phyloP scores from a whole-genome alignment of 1,139 yeast genomes.

The Geotrichum restrictum region DNA sequence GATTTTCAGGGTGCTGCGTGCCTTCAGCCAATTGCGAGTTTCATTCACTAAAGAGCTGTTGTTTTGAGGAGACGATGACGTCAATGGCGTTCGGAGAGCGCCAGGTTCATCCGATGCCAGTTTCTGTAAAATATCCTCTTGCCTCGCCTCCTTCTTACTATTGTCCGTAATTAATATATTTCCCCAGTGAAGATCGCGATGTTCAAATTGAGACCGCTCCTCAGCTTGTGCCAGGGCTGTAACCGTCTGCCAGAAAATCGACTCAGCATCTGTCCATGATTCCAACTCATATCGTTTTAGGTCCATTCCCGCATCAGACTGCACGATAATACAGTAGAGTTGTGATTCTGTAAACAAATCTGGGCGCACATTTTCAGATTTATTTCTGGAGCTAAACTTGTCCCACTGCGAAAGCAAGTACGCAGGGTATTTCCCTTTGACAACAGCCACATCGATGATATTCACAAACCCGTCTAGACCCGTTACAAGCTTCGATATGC shows the following conservation, averaged over 20 bases:
- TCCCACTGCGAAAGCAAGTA: slow-evolving; percentile 46
- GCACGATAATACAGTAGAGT: slow-evolving; percentile 44
- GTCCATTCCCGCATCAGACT: slow-evolving; percentile 49
- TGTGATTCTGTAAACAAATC: slow-evolving; percentile 42
- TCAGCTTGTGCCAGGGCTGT: slow-evolving; percentile 52
- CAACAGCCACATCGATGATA: slow-evolving; percentile 44
- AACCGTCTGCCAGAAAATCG: slow-evolving; percentile 52
- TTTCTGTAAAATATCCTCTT: slow-evolving; percentile 21
- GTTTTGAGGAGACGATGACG: not conserved
- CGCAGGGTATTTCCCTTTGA: slow-evolving; percentile 46
- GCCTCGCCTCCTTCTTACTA: slow-evolving; percentile 20
- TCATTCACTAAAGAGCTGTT: slow-evolving; percentile 8
- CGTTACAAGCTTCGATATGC: slow-evolving; percentile 42
- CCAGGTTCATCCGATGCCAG: slow-evolving; percentile 7
- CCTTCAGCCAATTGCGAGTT: slow-evolving; percentile 19
- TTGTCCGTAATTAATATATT: slow-evolving; percentile 43
- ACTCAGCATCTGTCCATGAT: slow-evolving; percentile 52
- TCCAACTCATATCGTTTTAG: slow-evolving; percentile 44
- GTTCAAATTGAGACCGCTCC: slow-evolving; percentile 53
- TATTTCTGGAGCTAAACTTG: slow-evolving; percentile 33
- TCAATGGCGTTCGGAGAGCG: not conserved
- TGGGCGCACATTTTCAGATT: slow-evolving; percentile 39
- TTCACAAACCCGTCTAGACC: slow-evolving; percentile 44
- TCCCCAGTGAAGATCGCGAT: slow-evolving; percentile 64
- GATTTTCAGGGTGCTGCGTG: slow-evolving; percentile 35